Evolutionary conservation across 2,329 filamentous ascomycete genomes (phyloP), one percentile per base, ranked within the genome.

Genomic region (Penicillium paneum): DNA sequence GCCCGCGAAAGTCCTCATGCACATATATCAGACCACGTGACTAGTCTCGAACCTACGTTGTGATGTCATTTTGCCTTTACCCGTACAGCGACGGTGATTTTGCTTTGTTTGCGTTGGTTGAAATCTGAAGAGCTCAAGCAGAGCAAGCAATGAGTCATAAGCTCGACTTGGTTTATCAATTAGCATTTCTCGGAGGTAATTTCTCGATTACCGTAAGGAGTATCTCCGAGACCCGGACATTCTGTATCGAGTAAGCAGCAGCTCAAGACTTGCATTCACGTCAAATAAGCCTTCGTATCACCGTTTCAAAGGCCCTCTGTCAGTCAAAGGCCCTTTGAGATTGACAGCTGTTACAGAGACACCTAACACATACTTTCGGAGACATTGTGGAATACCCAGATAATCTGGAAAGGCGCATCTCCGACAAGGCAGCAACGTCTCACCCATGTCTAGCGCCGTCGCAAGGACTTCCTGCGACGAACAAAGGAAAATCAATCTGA

Each of bases 161-260:
- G 42, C 42, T 44, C 34, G 42, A 34, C 19, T 44, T 3, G 15
- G 7, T 52, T 52, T 49, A 52, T 53, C 50, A 49, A 43, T 48
- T 36, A 49, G 45, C 26, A 11, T 17, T 17, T 15, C 17, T 31
- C 49, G 49, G 40, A 19, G 39, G 21, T 44, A 50, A 50, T 0
- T 2, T 2, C 8, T 2, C 3, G 1, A 5, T 28, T 28, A 26
- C 51, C 32, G 0, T 0, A 49, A 31, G 0, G 0, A 8, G 51
- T 49, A 54, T 24, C 32, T 39, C 51, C 51, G 51, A 26, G 15
- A 11, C 13, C 32, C 39, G 39, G 51, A 43, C 26, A 26, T 54
- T 2, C 38, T 11, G 15, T 5, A 32, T 43, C 12, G 26, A 46
- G 44, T 24, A 28, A 36, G 13, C 26, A 36, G 13, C 26, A 21